Percentiles rank a stretch among this genome's conserved stretches.
Conservation (phyloP, 805 yeast genomes). For the Monosporozyma aerobia region DNA sequence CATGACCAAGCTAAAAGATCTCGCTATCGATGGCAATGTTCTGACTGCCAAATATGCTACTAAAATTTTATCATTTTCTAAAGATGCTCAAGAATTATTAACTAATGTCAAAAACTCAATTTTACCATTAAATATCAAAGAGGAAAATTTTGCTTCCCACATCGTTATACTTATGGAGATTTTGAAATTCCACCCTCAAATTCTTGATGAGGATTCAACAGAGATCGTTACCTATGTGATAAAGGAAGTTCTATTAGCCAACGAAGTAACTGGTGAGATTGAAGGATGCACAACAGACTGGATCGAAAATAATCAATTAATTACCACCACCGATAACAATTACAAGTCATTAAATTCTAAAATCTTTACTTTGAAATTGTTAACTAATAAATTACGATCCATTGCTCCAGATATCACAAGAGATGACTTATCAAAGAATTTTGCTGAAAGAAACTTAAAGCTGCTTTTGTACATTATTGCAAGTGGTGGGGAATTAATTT, state of each 20-base stretch:
- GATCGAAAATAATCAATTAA: slow-evolving; percentile 39
- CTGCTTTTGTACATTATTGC: slow-evolving; percentile 56
- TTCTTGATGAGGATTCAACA: slow-evolving; percentile 44
- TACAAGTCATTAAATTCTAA: slow-evolving; percentile 39
- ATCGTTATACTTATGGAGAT: slow-evolving; percentile 54
- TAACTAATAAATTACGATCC: slow-evolving; percentile 50
- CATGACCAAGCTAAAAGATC: slow-evolving; percentile 35
- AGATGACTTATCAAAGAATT: slow-evolving; percentile 34
- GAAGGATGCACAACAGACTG: slow-evolving; percentile 28
- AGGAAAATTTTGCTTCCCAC: slow-evolving; percentile 41
- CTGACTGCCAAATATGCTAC: slow-evolving; percentile 56
- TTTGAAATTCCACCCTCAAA: slow-evolving; percentile 38
- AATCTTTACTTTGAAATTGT: slow-evolving; percentile 42
- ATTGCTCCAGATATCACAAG: slow-evolving; percentile 24
- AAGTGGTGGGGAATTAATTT: slow-evolving; percentile 69
- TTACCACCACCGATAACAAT: slow-evolving; percentile 29
- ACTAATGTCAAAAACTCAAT: slow-evolving; percentile 33
- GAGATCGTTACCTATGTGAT: slow-evolving; percentile 53
- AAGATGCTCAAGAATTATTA: slow-evolving; percentile 34
- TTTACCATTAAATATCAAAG: slow-evolving; percentile 41
- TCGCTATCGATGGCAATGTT: slow-evolving; percentile 47
- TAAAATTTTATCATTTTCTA: slow-evolving; percentile 44
- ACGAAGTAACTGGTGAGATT: slow-evolving; percentile 31
- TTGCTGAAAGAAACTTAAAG: slow-evolving; percentile 58
- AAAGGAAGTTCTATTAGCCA: slow-evolving; percentile 50